Evolutionary conservation across 306 rosid species (phyloP), one percentile per base, ranked within the genome.

Genomic region (Trifolium subterraneum): DNA sequence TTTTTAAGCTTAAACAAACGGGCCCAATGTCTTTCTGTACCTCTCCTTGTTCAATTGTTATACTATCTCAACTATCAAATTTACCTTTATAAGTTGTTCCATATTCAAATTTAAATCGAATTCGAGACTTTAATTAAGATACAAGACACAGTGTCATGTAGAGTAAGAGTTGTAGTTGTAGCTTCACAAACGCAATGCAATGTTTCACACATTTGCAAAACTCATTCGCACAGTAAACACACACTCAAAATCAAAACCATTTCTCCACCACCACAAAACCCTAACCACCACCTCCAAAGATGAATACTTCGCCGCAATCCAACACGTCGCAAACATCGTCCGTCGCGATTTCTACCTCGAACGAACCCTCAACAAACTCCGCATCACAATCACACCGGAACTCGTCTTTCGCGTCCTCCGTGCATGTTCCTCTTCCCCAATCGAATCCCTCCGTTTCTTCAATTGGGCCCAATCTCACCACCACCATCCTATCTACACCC

Each of bases 271-370:
- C 19, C 50, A 16, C 15, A 36, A 64, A 64, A 64, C 69, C 47
- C 69, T 36, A 64, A 16, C 68, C 27, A 61, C 47, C 15, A 65
- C 48, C 29, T 20, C 73, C 78, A 88, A 74, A 51, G 98, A 91
- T 68, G 90, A 93, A 10, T 93, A 93, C 87, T 93, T 91, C 52
- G 86, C 96, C 0, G 93, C 92, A 25, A 84, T 93, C 80, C 96
- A 93, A 80, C 92, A 89, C 81, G 85, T 93, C 31, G 78, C 93
- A n/a, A 89, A 93, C 85, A 87, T 91, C 44, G 96, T 93, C 33
- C 93, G 95, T 7, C 93, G 96, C 31, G 97, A 93, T 79, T 83
- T 89, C 90, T 93, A 85, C 92, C 27, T 93, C 83, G 98, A 93
- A 55, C 93, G 98, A 16, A 93, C 96, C 20, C 97, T 93, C 82